Conservation (phyloP, 139 green algal genomes). For the Picochlorum sp. region DNA sequence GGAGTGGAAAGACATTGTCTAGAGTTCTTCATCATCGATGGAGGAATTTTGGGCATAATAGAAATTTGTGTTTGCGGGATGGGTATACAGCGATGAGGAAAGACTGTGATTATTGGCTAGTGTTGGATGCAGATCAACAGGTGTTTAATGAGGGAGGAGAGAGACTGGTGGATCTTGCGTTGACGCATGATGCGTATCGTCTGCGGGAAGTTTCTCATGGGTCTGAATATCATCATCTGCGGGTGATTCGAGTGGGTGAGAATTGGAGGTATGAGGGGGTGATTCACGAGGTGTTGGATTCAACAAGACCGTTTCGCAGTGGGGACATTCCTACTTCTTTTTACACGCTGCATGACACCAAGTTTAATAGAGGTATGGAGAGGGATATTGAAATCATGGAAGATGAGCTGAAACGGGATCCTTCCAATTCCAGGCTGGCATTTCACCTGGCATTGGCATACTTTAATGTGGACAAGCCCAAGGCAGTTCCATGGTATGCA, state of each 20-base stretch:
- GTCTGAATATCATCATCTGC: conserved; percentile 3
- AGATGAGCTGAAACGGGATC: not conserved
- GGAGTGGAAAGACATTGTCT: not conserved
- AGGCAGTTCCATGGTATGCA: no score
- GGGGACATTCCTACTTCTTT: not conserved
- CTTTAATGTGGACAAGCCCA: not conserved
- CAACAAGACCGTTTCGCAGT: not conserved
- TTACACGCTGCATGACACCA: not conserved
- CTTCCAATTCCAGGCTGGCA: not conserved
- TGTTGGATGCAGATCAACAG: conserved; percentile 11
- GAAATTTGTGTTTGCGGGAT: conserved; percentile 2
- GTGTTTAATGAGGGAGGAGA: not conserved
- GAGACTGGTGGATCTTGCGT: not conserved
- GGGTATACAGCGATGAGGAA: not conserved
- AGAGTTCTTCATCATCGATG: not conserved
- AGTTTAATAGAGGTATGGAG: not conserved
- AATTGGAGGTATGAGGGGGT: conserved; percentile 4
- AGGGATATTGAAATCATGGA: conserved; percentile 2
- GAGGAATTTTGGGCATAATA: conserved; percentile 10
- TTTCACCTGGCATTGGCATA: conserved; percentile 5
- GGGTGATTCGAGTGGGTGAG: not conserved
- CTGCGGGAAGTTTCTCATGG: not conserved
- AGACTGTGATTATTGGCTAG: conserved; percentile 6
- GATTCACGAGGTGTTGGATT: conserved; percentile 9
- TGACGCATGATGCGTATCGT: not conserved